Conservation (phyloP, 2,329 filamentous ascomycete genomes). For the Ceratocystis cubensis region DNA sequence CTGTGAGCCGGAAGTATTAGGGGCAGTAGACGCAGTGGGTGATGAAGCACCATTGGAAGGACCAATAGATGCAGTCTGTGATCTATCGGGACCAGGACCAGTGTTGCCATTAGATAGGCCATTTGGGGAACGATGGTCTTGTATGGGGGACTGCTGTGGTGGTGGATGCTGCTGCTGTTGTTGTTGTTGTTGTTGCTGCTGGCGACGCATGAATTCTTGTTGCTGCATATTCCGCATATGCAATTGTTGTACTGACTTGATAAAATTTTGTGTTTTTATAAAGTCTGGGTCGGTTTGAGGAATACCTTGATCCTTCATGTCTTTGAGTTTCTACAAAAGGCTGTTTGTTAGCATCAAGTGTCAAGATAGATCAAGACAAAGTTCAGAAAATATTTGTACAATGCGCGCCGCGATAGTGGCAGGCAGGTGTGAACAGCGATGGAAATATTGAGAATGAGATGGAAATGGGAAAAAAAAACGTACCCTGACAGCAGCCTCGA, state of each 20-base stretch:
- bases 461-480: background rate
- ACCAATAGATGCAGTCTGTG: conserved; percentile 2
- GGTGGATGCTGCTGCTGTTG: conserved; percentile 35
- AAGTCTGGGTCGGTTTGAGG: conserved; percentile 75
- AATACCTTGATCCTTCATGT: conserved; percentile 78
- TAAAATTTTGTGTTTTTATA: conserved; percentile 65
- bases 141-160: conserved; percentile 24
- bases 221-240: conserved; percentile 42
- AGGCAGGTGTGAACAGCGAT: too few species aligned
- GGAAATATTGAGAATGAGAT: background rate
- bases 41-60: conserved; percentile 18
- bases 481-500: conserved; percentile 20
- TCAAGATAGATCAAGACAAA: background rate
- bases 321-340: conserved; percentile 59
- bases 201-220: conserved; percentile 31
- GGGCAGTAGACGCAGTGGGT: conserved; percentile 19
- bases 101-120: conserved; percentile 17
- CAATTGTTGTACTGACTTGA: conserved; percentile 58
- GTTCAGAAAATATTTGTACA: too few species aligned
- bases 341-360: conserved; percentile 5
- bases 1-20: conserved; percentile 23
- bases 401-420: too few species aligned
- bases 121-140: conserved; percentile 24
- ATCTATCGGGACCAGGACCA: conserved; percentile 22
- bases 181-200: conserved; percentile 35